Percentiles rank a stretch among this genome's conserved stretches.
Evolutionary conservation across 1,139 yeast species (phyloP).

Genomic region (Pichia terricola): DNA sequence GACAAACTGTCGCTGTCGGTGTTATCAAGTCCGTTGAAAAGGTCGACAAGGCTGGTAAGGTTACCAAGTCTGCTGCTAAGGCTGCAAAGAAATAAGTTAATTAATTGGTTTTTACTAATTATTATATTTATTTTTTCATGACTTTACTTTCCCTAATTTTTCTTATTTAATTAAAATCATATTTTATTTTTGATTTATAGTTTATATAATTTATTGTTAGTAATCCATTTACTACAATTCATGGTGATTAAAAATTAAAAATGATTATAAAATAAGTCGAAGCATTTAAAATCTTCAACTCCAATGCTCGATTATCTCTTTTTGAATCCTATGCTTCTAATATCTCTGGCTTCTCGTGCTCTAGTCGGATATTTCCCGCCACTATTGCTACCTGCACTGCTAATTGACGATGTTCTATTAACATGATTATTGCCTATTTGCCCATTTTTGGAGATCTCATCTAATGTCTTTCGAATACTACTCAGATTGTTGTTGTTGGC

Average conservation of each 20-base stretch:
- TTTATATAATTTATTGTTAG: constrained; percentile 2
- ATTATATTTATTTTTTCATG: too few relatives aligned
- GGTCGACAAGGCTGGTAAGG: constrained; percentile 88
- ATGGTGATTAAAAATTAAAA: not conserved
- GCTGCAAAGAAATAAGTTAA: constrained; percentile 84
- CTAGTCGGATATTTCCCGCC: too few relatives aligned
- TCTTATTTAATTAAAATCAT: not conserved
- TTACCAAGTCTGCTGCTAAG: constrained; percentile 99
- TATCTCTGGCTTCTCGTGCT: not conserved
- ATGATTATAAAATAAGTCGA: not conserved
- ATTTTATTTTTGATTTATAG: not conserved
- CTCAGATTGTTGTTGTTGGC: not conserved
- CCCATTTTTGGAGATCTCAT: not conserved
- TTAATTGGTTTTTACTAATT: too few relatives aligned
- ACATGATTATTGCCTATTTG: not conserved
- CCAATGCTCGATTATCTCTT: not conserved
- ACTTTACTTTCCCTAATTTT: not conserved
- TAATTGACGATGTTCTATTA: not conserved
- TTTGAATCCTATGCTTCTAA: not conserved
- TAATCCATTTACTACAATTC: constrained; percentile 4
- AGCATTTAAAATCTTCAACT: not conserved
- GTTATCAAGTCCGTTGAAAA: constrained; percentile 97
- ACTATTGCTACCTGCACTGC: not conserved
- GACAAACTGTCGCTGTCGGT: constrained; percentile 99
- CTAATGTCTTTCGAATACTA: not conserved